Base-by-base conservation (phyloP, 371 early-diverging fungal species). In the Haplosporangium sp. region DNA sequence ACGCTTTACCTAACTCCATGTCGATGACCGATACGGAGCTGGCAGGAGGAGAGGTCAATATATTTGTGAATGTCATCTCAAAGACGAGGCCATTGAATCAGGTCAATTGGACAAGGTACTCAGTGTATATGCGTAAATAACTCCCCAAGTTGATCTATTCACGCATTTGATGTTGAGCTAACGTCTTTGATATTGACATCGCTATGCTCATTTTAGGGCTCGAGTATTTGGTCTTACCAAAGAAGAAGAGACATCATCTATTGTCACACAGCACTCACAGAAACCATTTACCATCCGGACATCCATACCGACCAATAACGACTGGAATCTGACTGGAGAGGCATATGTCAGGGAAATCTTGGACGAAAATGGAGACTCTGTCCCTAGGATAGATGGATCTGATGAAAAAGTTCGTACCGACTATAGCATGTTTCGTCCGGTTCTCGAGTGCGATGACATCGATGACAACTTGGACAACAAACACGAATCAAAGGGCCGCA, bases 61-160 rank as follows among this genome's bases (percentile, higher is more conserved):
- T 72, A 45, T 79, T 68, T 56, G 67, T 79, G 38, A 79, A 72
- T 38, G 79, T 79, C 52, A 72, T 79, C 55, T 68, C 79, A 2
- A 79, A 67, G 47, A 47, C 58, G 12, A 67, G 62, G 13, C 65
- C 79, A 2, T 37, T 72, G 40, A 54, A 59, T 20, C 72, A 79
- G 58, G 60, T 61, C 16, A 40, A 47, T 6, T 79, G 79, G 79
- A 72, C 73, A 43, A 71, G 61, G 79, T 79, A 72, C 29, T 21
- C 29, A 29, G 29, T 29, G 29, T 29, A 29, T 29, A 29, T 29
- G 29, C 29, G 29, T 29, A 4, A 29, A 29, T 29, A 29, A 1
- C 4, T 29, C 29, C 29, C 29, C 29, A 29, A 4, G 40, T 21
- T 14, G 42, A 11, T 42, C 45, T 29, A 29, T 29, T 29, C 29